phyloP scores from a whole-genome alignment of 106 monocot species.

The Dendrobium chrysotoxum region DNA sequence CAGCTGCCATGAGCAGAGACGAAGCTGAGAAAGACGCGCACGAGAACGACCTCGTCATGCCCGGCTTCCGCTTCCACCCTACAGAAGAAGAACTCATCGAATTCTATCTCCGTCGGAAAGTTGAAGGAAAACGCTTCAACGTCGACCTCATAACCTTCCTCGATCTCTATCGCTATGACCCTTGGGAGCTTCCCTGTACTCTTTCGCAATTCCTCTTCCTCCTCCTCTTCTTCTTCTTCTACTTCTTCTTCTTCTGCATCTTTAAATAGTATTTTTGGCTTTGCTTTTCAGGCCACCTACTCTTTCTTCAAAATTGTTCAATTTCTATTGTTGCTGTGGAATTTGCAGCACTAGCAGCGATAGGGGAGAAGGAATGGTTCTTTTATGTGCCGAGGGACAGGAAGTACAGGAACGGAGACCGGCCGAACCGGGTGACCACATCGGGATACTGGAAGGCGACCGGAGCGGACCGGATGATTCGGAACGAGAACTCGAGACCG shows the following conservation, averaged over 20 bases:
- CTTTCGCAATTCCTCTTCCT: not conserved
- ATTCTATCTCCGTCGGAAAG: conserved; percentile 52
- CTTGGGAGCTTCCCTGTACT: conserved; percentile 53
- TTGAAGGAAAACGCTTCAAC: conserved; percentile 46
- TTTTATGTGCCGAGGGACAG: conserved; percentile 27
- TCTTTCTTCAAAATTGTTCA: not conserved
- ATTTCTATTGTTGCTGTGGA: not conserved
- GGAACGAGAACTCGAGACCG: not conserved
- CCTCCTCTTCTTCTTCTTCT: not conserved
- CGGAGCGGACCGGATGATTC: conserved; percentile 23
- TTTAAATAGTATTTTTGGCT: too few species aligned
- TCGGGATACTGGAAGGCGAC: conserved; percentile 36
- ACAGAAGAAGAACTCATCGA: conserved; percentile 58
- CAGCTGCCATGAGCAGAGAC: conserved; percentile 13
- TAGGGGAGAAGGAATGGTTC: conserved; percentile 30
- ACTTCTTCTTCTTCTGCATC: not conserved
- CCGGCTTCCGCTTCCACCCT: conserved; percentile 58
- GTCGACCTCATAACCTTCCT: conserved; percentile 54
- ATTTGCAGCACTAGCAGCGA: not conserved
- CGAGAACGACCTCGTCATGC: conserved; percentile 43
- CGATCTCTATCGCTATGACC: conserved; percentile 50
- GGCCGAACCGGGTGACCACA: conserved; percentile 26
- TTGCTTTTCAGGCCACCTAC: not conserved
- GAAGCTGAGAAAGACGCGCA: conserved; percentile 13
- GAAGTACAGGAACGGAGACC: conserved; percentile 23